phyloP scores from a whole-genome alignment of 2,329 filamentous ascomycete genomes.

The Clonostachys byssicola region DNA sequence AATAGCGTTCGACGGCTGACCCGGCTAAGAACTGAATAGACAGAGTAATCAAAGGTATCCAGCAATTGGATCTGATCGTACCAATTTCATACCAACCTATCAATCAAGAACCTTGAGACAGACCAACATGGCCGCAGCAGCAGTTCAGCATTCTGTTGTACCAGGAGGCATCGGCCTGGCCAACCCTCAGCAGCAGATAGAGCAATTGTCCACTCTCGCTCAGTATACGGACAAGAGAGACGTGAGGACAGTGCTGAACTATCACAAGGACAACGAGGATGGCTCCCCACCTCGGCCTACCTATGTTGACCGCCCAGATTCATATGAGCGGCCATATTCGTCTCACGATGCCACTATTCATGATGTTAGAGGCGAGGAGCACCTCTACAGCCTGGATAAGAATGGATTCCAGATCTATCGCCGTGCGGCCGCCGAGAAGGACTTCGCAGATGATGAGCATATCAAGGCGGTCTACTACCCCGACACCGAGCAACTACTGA shows the following conservation, averaged over 20 bases:
- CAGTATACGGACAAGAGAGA: slow-evolving; percentile 10
- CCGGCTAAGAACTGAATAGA: no score
- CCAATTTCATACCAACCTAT: neutral
- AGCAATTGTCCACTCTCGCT: neutral
- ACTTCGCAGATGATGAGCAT: slow-evolving; percentile 48
- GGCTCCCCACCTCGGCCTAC: slow-evolving; percentile 29
- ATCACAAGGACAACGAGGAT: slow-evolving; percentile 32
- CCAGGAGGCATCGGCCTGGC: no score
- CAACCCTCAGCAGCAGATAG: slow-evolving; percentile 1
- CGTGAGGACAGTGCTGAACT: slow-evolving; percentile 29
- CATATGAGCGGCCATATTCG: slow-evolving; percentile 19
- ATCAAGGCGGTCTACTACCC: slow-evolving; percentile 68
- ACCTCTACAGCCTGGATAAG: slow-evolving; percentile 27
- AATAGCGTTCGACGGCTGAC: no score
- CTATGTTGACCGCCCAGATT: slow-evolving; percentile 25
- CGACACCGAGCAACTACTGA: slow-evolving; percentile 64
- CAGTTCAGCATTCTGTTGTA: slow-evolving; percentile 5
- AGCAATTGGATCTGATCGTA: no score
- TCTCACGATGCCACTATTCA: slow-evolving; percentile 20
- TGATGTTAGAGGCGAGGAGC: slow-evolving; percentile 28
- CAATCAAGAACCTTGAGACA: neutral
- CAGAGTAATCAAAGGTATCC: no score
- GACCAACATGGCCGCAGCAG: slow-evolving; percentile 13
- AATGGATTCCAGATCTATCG: slow-evolving; percentile 29
- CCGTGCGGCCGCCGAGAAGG: slow-evolving; percentile 23